These are phyloP conservation scores for Aspergillus spinulosporus DNA, from an alignment of 2,329 filamentous ascomycete species.

Conservation along the genomic window DNA sequence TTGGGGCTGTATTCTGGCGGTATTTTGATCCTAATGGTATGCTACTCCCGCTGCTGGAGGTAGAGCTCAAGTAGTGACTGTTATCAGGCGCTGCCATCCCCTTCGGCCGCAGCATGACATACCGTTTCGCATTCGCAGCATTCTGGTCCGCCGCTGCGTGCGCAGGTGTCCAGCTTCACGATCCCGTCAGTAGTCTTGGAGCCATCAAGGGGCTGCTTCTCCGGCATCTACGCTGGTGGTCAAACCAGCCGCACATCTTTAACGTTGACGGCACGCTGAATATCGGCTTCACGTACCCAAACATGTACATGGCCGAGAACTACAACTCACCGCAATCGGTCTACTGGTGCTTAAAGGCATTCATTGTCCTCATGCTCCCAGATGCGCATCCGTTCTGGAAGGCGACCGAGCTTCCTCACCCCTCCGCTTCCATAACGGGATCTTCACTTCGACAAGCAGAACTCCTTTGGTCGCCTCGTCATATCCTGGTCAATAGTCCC, in stretches of 20 bases:
- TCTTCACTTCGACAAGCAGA: constrained; percentile 15
- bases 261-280: constrained; percentile 52
- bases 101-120: constrained; percentile 54
- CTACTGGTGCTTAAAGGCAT: constrained; percentile 57
- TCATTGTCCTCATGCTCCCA: constrained; percentile 45
- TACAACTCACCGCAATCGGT: constrained; percentile 60
- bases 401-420: constrained; percentile 39
- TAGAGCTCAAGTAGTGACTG: too few relatives aligned
- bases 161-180: constrained; percentile 43
- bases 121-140: constrained; percentile 53
- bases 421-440: constrained; percentile 20
- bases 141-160: constrained; percentile 52
- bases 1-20: constrained; percentile 47
- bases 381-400: constrained; percentile 50
- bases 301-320: constrained; percentile 58
- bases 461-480: constrained; percentile 35
- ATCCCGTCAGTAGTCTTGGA: constrained; percentile 41
- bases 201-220: constrained; percentile 52
- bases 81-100: constrained; percentile 51
- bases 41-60: background rate
- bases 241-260: constrained; percentile 48
- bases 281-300: constrained; percentile 50
- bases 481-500: constrained; percentile 47
- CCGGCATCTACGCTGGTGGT: constrained; percentile 55
- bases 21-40: constrained; percentile 52